Base-by-base conservation (phyloP, 2,329 filamentous ascomycete species). In the Colletotrichum incanum region DNA sequence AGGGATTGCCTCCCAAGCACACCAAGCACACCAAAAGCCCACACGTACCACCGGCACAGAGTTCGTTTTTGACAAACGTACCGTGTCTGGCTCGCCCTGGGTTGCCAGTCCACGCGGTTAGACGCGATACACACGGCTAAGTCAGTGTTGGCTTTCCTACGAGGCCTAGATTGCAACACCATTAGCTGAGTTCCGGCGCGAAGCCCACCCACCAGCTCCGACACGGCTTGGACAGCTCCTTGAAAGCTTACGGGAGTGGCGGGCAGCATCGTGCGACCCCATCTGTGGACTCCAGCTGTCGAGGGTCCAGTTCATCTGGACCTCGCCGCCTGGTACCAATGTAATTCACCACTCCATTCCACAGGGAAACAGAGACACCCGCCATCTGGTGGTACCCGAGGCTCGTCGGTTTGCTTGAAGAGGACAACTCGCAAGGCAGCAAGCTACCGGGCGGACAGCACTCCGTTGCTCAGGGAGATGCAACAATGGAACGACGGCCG, bases 401-500 rank as follows among this genome's bases (percentile, higher is more conserved):
- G 31, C n/a, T 20, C 14, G 2, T 69, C 34, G 47, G 60, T 41
- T 31, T 31, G n/a, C 56, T 58, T n/a, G 56, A 62, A 31, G 16
- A 56, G 49, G 26, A n/a, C 52, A 23, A 26, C 67, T 52, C n/a
- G 52, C 5, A 47, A 34, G 47, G 65, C 54, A 54, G 59, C 50
- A 54, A 34, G 31, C 28, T 45, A 37, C 52, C 47, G 37, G 45
- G 45, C 54, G 54, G 45, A 55, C 31, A 45, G 28, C 59, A 26
- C 39, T 64, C 52, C 6, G 52, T 70, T 69, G 52, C 54, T 64
- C 45, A 59, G 56, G 52, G 59, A 72, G 69, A 69, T 55, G 69
- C 31, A 55, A 62, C 67, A 61, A 65, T 71, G 67, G 71, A 66
- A 71, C 56, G 55, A 55, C n/a, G 37, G n/a, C 67, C 61, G 54